Conservation (phyloP, 768 basidiomycete genomes). For the Mycena filopes region DNA sequence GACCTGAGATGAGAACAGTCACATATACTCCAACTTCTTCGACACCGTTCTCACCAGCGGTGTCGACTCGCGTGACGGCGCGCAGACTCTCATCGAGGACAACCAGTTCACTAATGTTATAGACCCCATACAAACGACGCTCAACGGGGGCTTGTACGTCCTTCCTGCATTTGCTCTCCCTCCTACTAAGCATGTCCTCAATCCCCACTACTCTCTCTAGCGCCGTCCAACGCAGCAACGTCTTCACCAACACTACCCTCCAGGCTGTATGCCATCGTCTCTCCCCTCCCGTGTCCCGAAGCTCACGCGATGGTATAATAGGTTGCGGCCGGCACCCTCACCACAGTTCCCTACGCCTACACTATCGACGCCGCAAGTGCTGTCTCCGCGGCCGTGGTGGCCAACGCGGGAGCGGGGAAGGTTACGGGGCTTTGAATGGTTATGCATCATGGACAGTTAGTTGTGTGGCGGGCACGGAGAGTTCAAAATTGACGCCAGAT, state of each 20-base stretch:
- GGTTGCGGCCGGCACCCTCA: slow-evolving; percentile 27
- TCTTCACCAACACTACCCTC: slow-evolving; percentile 26
- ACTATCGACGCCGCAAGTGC: slow-evolving; percentile 18
- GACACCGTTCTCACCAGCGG: slow-evolving; percentile 20
- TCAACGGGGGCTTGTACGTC: slow-evolving; percentile 31
- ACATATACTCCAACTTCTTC: slow-evolving; percentile 32
- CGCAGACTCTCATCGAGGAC: slow-evolving; percentile 30
- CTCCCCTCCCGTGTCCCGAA: no score
- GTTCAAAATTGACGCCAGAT: no score
- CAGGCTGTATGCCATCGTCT: no score
- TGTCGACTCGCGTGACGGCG: slow-evolving; percentile 30
- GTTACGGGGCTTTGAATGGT: slow-evolving; percentile 28
- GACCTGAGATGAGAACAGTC: background rate
- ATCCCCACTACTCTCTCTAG: background rate
- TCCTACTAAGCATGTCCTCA: no score
- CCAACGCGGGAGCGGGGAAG: slow-evolving; percentile 26
- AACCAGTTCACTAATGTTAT: slow-evolving; percentile 32
- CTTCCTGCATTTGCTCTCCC: background rate
- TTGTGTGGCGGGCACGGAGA: no score
- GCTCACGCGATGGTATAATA: background rate
- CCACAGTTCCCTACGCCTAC: slow-evolving; percentile 30
- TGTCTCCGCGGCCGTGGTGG: slow-evolving; percentile 21
- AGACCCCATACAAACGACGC: slow-evolving; percentile 29
- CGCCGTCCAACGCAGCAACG: slow-evolving; percentile 26
- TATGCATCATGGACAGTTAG: no score